Evolutionary conservation across 441 rosid genomes (phyloP).

Genomic region (Populus trichocarpa): DNA sequence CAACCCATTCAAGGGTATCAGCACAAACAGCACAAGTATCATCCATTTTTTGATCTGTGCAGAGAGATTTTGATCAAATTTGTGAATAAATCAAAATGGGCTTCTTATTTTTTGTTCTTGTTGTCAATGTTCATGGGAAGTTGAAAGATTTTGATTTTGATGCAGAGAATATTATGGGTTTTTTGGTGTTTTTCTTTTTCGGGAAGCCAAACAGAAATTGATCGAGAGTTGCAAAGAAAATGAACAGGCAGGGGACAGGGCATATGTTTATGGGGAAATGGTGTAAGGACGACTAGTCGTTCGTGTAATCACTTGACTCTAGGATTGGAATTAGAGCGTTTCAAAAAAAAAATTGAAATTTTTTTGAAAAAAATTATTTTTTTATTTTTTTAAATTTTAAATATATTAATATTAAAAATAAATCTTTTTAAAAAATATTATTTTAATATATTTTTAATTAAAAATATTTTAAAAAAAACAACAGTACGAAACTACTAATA

Average conservation of each 20-base stretch:
- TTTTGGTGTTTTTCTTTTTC: not conserved
- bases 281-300: not conserved
- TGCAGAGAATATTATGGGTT: not conserved
- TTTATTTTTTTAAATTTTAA: too few relatives aligned
- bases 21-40: constrained; percentile 91
- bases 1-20: constrained; percentile 84
- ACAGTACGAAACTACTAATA: too few relatives aligned
- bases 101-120: not conserved
- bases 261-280: not conserved
- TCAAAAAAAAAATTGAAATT: too few relatives aligned
- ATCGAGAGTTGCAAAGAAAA: not conserved
- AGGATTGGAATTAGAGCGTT: not conserved
- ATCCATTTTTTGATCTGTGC: constrained; percentile 42
- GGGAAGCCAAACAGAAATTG: not conserved
- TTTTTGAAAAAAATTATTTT: too few relatives aligned
- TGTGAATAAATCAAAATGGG: not conserved
- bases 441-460: too few relatives aligned
- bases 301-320: not conserved
- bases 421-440: too few relatives aligned
- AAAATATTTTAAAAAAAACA: too few relatives aligned
- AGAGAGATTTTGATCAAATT: not conserved
- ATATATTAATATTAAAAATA: too few relatives aligned
- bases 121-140: not conserved
- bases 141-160: not conserved
- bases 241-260: not conserved